Evolutionary conservation across 345 rosid genomes (phyloP), one percentile per base, ranked within the genome.

Genomic region (Melaleuca alternifolia): DNA sequence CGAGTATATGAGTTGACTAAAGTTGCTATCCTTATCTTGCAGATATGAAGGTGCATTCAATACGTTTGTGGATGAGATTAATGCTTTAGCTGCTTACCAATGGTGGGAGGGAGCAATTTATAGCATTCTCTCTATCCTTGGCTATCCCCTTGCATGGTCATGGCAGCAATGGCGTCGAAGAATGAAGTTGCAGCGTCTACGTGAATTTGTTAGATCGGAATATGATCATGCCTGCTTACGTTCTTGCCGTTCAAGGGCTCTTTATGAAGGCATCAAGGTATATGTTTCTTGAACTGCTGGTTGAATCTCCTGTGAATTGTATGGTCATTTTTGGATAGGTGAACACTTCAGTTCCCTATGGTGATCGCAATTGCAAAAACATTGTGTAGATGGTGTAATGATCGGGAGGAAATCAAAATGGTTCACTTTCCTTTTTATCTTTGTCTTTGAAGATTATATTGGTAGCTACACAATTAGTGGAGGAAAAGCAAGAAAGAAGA

Each of bases 81-180:
- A 96, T 95, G 94, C 96, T 84, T 89, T 98, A 88, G 97, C 98
- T 88, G 92, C 99, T 85, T 98, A 98, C 91, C 99, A 95, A 84
- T 98, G 99, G 99, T 98, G 99, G 99, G 99, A 98, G 91, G 99
- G 99, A 89, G 96, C 99, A 83, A 89, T 94, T 50, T 91, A 93
- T 90, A 95, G 93, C 90, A 95, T 98, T 90, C 96, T 98, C 86
- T 95, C 93, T 83, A 87, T 95, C 88, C 91, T 95, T 89, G 94
- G 92, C 21, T 95, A 94, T 92, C 99, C 99, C 24, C 92, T 96
- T 88, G 98, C 98, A 53, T 96, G 98, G 97, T 98, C 99, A 85
- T 98, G 99, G 99, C 98, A 95, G 91, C 99, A 98, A 86, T 95
- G 98, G 98, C 94, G 99, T 82, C 94, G 94, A 75, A 93, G 94